These are phyloP conservation scores for Tarenaya hassleriana DNA, from an alignment of 345 rosid genomes.

Conservation along the genomic window DNA sequence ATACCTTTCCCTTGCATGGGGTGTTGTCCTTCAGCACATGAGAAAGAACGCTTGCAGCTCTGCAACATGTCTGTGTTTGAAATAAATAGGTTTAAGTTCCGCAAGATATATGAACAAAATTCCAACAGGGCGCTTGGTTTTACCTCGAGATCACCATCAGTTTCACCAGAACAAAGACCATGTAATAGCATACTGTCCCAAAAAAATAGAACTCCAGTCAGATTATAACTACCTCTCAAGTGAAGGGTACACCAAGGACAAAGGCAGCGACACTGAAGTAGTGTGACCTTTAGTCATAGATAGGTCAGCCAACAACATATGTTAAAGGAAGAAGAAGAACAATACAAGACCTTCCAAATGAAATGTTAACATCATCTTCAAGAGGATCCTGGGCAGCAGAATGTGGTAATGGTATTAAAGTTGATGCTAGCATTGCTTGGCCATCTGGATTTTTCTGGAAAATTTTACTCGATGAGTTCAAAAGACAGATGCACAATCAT, in stretches of 20 bases:
- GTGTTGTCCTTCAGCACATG: constrained; percentile 71
- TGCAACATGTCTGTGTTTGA: constrained; percentile 80
- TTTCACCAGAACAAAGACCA: constrained; percentile 82
- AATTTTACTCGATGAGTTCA: constrained; percentile 12
- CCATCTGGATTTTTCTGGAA: constrained; percentile 75
- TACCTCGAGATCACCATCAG: constrained; percentile 95
- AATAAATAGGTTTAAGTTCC: constrained; percentile 3
- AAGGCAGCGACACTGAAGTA: neutral
- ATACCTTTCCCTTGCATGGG: constrained; percentile 88
- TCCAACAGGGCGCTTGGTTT: constrained; percentile 14
- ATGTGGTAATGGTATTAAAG: constrained; percentile 80
- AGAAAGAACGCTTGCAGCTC: constrained; percentile 94
- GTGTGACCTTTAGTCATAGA: constrained; percentile 15
- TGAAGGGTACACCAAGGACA: constrained; percentile 1
- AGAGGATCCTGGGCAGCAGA: constrained; percentile 47
- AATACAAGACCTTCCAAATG: constrained; percentile 84
- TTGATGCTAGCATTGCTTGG: constrained; percentile 88
- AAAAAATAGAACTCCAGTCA: constrained; percentile 10
- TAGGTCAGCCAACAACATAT: too few species aligned
- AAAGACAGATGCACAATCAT: constrained; percentile 20
- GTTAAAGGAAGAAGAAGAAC: constrained; percentile 11
- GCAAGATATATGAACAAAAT: neutral
- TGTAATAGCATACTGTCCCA: constrained; percentile 77
- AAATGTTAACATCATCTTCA: constrained; percentile 89
- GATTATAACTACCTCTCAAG: constrained; percentile 2